Evolutionary conservation across 768 basidiomycete genomes (phyloP).

Genomic region (Termitomyces heimii): DNA sequence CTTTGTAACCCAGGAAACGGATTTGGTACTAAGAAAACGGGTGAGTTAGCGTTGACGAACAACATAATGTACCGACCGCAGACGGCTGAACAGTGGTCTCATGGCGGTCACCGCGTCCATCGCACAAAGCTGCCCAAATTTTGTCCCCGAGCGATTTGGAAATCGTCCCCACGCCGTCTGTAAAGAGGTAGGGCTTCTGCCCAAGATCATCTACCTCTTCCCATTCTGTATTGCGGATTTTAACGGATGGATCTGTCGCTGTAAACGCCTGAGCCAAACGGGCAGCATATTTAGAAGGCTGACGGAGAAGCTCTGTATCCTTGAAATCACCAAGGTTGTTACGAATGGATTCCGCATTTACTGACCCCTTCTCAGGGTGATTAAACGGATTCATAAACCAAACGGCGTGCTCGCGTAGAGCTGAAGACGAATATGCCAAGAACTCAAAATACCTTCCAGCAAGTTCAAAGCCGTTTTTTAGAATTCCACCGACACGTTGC

Average conservation of each 20-base stretch:
- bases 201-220: conserved; percentile 55
- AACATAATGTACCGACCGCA: conserved; percentile 41
- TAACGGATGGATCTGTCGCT: conserved; percentile 70
- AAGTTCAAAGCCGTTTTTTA: conserved; percentile 63
- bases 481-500: conserved; percentile 49
- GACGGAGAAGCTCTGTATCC: conserved; percentile 34
- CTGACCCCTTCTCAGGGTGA: conserved; percentile 31
- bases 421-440: conserved; percentile 76
- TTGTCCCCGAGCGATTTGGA: conserved; percentile 47
- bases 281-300: conserved; percentile 79
- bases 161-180: conserved; percentile 81
- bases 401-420: conserved; percentile 73
- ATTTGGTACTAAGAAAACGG: conserved; percentile 57
- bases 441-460: conserved; percentile 74
- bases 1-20: conserved; percentile 80
- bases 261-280: conserved; percentile 82
- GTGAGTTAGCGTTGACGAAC: background rate
- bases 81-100: conserved; percentile 41
- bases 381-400: conserved; percentile 74
- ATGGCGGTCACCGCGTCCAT: conserved; percentile 29
- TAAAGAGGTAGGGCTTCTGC: conserved; percentile 40
- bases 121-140: conserved; percentile 56
- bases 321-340: conserved; percentile 63
- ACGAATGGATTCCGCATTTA: conserved; percentile 59
- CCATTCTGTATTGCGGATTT: conserved; percentile 53